Evolutionary conservation across 768 basidiomycete species (phyloP), one percentile per base, ranked within the genome.

Genomic region (Tylopilus sp.): DNA sequence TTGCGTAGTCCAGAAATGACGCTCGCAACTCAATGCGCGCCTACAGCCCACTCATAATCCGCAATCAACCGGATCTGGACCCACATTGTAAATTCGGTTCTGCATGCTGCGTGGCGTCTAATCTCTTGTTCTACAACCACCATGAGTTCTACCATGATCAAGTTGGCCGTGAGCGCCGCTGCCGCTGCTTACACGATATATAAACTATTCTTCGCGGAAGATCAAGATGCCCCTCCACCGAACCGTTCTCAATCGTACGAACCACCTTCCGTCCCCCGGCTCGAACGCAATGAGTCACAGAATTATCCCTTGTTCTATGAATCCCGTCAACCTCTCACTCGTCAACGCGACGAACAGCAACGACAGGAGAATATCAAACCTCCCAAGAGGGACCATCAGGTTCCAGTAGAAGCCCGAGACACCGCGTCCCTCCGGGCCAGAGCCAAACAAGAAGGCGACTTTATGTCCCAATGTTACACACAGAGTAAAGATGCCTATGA

Each of bases 361-460:
- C 17, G 28, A 4, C 19, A 12, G 49, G 54, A 45, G 21, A 26
- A 3, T 28, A 24, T 48, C 45, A 49, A 54, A 21, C 21, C 48
- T 48, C 25, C 38, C 17, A 36, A 33, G 31, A 37, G 3, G 12
- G 50, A 50, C 17, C 4, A 6, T 21, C 24, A 16, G 8, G 30
- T 26, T 10, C 38, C 48, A 10, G 42, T 19, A 43, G 54, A 56
- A 50, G 17, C 83, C 53, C 9, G 24, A 25, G 40, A 42, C 40
- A 92, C 91, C 61, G 67, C 74, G 29, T 71, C 75, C 29, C 77
- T 97, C 28, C 82, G 96, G 22, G 80, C 81, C 48, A 77, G 77
- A 49, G 96, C 96, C 2, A 86, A 83, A 50, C 76, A 78, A 46
- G 89, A 90, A 66, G 91, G 89, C 3, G 87, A 92, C 56, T 63